phyloP scores from a whole-genome alignment of 495 filamentous ascomycete genomes.

The Tuber microsphaerosporum region DNA sequence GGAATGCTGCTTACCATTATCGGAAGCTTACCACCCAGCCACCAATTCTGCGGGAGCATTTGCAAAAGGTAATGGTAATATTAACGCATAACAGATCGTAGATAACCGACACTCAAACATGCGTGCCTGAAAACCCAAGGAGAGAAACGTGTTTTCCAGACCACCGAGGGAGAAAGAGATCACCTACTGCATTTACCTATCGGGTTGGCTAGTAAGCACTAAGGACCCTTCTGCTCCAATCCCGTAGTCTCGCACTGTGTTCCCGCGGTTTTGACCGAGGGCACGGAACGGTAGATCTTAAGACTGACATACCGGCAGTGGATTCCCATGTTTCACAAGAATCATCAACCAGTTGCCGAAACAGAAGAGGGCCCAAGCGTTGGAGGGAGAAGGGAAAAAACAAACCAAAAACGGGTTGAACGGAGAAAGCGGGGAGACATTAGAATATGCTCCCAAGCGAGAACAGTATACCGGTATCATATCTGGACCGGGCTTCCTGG shows the following conservation, averaged over 20 bases:
- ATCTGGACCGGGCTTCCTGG: background rate
- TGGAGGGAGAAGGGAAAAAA: background rate
- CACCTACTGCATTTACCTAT: background rate
- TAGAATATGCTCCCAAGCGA: background rate
- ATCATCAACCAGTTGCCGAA: background rate
- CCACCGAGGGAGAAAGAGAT: background rate
- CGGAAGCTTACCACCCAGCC: background rate
- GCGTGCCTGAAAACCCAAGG: background rate
- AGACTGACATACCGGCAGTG: background rate
- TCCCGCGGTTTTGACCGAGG: background rate
- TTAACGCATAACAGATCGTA: background rate
- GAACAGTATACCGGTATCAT: background rate
- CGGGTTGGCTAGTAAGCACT: background rate
- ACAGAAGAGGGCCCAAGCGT: background rate
- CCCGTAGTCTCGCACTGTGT: background rate
- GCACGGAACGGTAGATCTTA: background rate
- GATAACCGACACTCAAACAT: background rate
- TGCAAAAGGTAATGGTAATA: background rate
- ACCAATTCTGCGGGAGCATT: background rate
- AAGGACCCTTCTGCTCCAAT: background rate
- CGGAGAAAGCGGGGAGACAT: background rate
- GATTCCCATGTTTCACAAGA: background rate
- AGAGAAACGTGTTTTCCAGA: background rate
- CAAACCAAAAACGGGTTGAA: background rate
- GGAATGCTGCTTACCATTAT: background rate